A percentile compares a stretch with the other conserved stretches of the same genome.
These are phyloP conservation scores for Coemansia sp. DNA, from an alignment of 192 early-diverging fungal genomes.

Conservation along the genomic window DNA sequence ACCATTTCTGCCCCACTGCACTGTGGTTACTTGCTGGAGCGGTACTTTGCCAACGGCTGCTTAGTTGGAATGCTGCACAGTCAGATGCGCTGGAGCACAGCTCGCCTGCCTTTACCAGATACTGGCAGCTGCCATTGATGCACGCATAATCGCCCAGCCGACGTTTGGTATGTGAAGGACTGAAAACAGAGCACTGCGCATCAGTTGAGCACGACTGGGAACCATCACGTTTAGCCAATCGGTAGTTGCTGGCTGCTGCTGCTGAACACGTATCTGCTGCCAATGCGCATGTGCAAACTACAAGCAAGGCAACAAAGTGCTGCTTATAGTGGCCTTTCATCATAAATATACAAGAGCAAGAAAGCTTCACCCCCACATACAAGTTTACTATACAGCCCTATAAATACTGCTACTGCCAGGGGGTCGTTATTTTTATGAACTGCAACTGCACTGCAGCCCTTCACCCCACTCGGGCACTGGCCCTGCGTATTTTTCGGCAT, in stretches of 20 bases:
- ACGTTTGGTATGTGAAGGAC: conserved; percentile 1
- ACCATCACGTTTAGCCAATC: too few species aligned
- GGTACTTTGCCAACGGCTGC: conserved; percentile 20
- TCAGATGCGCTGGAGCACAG: conserved; percentile 52
- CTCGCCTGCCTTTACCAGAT: conserved; percentile 59
- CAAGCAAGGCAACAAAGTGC: too few species aligned
- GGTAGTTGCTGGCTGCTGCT: too few species aligned
- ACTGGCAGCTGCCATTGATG: conserved; percentile 55
- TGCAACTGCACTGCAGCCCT: conserved; percentile 70
- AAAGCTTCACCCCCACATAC: neutral
- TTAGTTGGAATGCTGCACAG: conserved; percentile 56
- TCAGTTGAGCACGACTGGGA: conserved; percentile 38
- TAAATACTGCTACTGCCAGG: too few species aligned
- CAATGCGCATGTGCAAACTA: too few species aligned
- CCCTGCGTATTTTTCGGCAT: conserved; percentile 44
- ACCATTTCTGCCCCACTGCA: conserved; percentile 7
- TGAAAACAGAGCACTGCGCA: conserved; percentile 28
- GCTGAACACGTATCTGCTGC: too few species aligned
- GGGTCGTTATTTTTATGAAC: too few species aligned
- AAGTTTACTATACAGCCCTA: too few species aligned
- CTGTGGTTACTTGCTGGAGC: conserved; percentile 16
- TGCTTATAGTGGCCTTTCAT: too few species aligned
- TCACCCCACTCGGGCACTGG: conserved; percentile 62
- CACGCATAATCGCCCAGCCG: conserved; percentile 60
- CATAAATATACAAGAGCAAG: neutral